Evolutionary conservation across 2,329 filamentous ascomycete species (phyloP), one percentile per base, ranked within the genome.

Genomic region (Exophiala bonariae): DNA sequence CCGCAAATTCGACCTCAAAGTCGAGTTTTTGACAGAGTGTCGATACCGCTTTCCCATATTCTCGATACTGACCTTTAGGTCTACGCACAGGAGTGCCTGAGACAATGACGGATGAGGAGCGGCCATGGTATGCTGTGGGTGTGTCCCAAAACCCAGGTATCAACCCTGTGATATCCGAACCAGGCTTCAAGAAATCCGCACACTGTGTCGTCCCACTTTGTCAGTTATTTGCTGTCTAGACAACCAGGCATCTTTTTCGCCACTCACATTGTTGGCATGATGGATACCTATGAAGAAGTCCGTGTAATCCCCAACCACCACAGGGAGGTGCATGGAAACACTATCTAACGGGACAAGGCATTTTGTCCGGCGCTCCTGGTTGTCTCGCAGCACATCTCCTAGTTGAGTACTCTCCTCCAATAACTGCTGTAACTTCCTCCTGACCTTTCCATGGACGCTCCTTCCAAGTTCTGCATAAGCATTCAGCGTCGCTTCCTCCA

Each of bases 1-100:
- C 86, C 1, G 85, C 88, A n/a, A 93, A 69, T 65, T 93, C 88
- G 2, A 93, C 75, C 66, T 93, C 88, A 28, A 91, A 82, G 60
- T 93, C 88, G 1, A 93, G 71, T 59, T 79, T 80, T 55, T 79
- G 77, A 62, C 77, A 81, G 0, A 85, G 78, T 9, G 33, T 37
- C 11, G 18, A 40, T 3, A 34, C 39, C 11, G 22, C 13, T 14
- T 20, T 18, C 19, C 31, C 23, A 18, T 31, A 35, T 10, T 16
- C 32, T 8, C 14, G 33, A 26, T 40, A 47, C 38, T 54, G 54
- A 3, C 54, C 51, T 10, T 30, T 34, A 16, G 54, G 54, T 20
- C 54, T 10, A 30, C 31, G 38, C 5, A 56, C 31, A 18, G 38
- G 23, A 4, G 48, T 89, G 5, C 86, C 86, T 0, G 86, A 89